Evolutionary conservation across 306 rosid species (phyloP).

Genomic region (Citrullus mucosospermus): DNA sequence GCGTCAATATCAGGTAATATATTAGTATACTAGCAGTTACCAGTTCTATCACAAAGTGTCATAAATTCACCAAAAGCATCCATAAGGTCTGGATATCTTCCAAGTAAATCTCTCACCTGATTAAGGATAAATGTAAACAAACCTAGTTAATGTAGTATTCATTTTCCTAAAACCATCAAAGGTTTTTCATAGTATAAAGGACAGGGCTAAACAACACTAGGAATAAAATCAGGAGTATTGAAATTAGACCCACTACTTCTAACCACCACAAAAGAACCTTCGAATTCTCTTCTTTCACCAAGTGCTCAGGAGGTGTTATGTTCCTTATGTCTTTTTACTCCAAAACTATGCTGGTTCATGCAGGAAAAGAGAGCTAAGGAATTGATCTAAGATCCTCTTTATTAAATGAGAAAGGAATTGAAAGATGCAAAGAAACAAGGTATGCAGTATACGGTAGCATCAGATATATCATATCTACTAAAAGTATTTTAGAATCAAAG

Average conservation of each 20-base stretch:
- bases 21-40: constrained; percentile 25
- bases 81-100: constrained; percentile 88
- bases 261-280: constrained; percentile 1
- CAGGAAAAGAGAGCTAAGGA: not conserved
- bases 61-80: constrained; percentile 77
- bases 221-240: not conserved
- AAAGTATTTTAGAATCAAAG: not conserved
- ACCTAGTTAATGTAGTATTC: not conserved
- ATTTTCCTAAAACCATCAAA: constrained; percentile 3
- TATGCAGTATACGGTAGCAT: not conserved
- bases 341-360: not conserved
- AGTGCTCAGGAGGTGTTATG: not conserved
- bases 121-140: constrained; percentile 11
- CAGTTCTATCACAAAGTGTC: constrained; percentile 82
- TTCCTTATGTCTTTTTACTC: not conserved
- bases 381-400: not conserved
- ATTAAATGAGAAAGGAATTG: not conserved
- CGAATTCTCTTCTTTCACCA: not conserved
- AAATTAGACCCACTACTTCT: not conserved
- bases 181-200: not conserved
- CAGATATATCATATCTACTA: not conserved
- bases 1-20: not conserved
- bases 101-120: constrained; percentile 85
- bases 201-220: not conserved
- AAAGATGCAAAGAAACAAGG: not conserved